Base-by-base conservation (phyloP, 371 early-diverging fungal genomes). In the Rhizopus stolonifer region DNA sequence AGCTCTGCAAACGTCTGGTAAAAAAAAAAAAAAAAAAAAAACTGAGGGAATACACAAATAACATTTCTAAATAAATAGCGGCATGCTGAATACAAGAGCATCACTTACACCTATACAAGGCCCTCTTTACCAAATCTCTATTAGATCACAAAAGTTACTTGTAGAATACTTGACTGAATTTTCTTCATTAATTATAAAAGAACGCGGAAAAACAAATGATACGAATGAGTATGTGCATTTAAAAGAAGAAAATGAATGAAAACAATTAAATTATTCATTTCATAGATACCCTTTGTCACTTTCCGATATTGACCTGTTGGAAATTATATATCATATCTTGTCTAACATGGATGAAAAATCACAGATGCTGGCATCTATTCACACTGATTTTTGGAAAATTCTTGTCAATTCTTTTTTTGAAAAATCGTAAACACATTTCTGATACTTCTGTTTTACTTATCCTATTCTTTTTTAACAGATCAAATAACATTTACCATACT, bases 351-450 rank as follows among this genome's bases (percentile, higher is more conserved):
- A 56, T 14, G 67, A 71, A 46, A 58, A 67, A 33, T 44, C 51
- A 13, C 49, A 60, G 43, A 49, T 64, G 52, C 47, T 76, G 54
- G 64, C 63, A 29, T 51, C 58, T 36, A 66, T 67, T 32, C 64
- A 69, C 19, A 50, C 44, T 45, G 56, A 49, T 14, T 76, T 76
- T 40, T 76, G 77, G 77, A 63, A 59, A 26, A 54, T 70, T 2
- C 32, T 70, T 5, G 68, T 70, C n/a, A 59, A 72, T 18, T 66
- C 66, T 3, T 76, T 76, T 34, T 68, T 76, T 52, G 77, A 76
- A 39, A 68, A 70, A 40, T 54, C 61, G 62, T 65, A 64, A 46
- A 52, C 54, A 36, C 38, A 25, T 49, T 22, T 42, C 19, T 21
- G 7, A 42, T 21, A 15, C 2, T 9, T 18, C 18, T 19, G 11